phyloP scores from a whole-genome alignment of 495 filamentous ascomycete genomes.

The Hypomontagnella monticulosa region DNA sequence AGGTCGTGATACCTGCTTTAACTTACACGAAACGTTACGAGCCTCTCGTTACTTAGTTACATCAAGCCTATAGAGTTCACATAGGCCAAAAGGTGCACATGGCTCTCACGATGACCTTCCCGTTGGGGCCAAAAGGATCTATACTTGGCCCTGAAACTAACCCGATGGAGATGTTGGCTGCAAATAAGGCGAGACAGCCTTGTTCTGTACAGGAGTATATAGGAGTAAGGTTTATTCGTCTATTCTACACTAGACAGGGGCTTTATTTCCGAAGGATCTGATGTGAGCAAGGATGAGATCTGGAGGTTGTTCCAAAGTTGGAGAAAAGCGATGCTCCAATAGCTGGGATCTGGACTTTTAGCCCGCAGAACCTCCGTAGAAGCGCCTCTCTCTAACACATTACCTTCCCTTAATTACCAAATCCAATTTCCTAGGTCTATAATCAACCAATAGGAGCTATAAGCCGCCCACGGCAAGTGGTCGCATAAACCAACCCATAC shows the following conservation, averaged over 20 bases:
- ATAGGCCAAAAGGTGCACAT: conserved; percentile 16
- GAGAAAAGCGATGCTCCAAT: conserved; percentile 18
- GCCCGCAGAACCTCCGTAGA: conserved; percentile 41
- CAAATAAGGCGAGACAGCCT: conserved; percentile 26
- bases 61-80: conserved; percentile 18
- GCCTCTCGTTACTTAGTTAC: conserved; percentile 35
- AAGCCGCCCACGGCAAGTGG: not conserved
- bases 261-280: conserved; percentile 41
- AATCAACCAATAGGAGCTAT: conserved; percentile 19
- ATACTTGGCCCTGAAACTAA: conserved; percentile 30
- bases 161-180: conserved; percentile 18
- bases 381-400: conserved; percentile 40
- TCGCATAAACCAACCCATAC: conserved; percentile 32
- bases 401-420: conserved; percentile 44
- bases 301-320: conserved; percentile 35
- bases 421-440: conserved; percentile 34
- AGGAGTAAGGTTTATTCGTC: conserved; percentile 31
- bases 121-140: conserved; percentile 32
- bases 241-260: conserved; percentile 32
- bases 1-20: conserved; percentile 6
- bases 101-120: conserved; percentile 28
- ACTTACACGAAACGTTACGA: conserved; percentile 45
- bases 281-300: conserved; percentile 26
- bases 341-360: conserved; percentile 31
- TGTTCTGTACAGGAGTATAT: conserved; percentile 10